Base-by-base conservation (phyloP, 768 basidiomycete genomes). In the Candolleomyces efflorescens region DNA sequence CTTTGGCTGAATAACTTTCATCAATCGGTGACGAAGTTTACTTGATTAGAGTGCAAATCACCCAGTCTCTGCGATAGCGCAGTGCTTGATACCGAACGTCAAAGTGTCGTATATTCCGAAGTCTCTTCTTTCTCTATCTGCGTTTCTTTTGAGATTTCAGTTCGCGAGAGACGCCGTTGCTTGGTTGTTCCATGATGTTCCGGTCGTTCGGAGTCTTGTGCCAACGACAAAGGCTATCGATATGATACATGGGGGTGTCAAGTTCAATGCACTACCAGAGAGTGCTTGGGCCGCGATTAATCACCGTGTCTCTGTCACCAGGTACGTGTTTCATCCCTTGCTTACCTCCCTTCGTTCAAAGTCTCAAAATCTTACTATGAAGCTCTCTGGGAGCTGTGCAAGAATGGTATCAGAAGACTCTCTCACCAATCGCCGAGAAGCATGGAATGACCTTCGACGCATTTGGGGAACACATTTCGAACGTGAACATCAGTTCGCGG, bases 201-300 rank as follows among this genome's bases (percentile, higher is more conserved):
- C 2, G 12, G 5, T 60, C 5, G 72, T 75, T 60, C 77, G 74
- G 54, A 83, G 75, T 60, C 67, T 84, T 10, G 74, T 84, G 2
- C 77, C 83, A 26, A 92, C 90, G 3, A 91, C 91, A 1, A 88
- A 91, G 69, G 91, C 92, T 1, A 79, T 87, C 43, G 90, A 92
- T 63, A 67, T 94, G 11, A 78, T 84, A 36, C 71, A 75, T n/a
- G 84, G 84, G 13, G 86, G 85, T 10, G 80, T 86, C 24, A 90
- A 92, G 70, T 76, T 78, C 24, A 93, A 92, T 64, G 90, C 90
- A 26, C 78, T 94, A 22, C 92, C 92, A 0, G 91, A 92, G 69
- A 76, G 73, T 53, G 86, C 82, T 0, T 84, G 75, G 67, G 87
- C 84, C 0, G 68, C 90, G 20, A 78, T 91, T 20, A 89, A 92